These are phyloP conservation scores for Amphichorda felina DNA, from an alignment of 2,329 filamentous ascomycete genomes.

Conservation along the genomic window DNA sequence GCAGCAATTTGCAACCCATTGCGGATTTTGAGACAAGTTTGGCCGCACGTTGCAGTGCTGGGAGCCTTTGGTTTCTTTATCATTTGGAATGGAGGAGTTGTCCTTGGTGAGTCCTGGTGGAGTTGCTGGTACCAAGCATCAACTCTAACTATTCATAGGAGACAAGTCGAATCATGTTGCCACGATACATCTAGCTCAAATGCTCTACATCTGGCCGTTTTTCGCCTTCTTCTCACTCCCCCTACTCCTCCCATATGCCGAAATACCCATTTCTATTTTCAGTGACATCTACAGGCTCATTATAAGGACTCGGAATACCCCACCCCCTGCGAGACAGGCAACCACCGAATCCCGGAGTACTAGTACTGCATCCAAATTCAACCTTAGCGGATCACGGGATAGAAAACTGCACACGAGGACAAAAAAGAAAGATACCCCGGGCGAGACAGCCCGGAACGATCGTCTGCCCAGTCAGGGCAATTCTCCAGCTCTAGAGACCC, in stretches of 20 bases:
- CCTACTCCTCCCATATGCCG: constrained; percentile 44
- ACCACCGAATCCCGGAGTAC: background rate
- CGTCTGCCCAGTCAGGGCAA: background rate
- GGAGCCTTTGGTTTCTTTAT: constrained; percentile 63
- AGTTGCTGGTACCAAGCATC: background rate
- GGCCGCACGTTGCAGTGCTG: constrained; percentile 53
- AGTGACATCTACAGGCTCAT: no score
- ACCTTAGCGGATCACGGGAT: no score
- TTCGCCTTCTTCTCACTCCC: constrained; percentile 84
- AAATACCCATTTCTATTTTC: no score
- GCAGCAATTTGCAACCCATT: constrained; percentile 39
- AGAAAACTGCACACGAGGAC: no score
- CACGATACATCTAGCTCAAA: constrained; percentile 78
- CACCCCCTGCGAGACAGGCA: no score
- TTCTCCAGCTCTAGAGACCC: background rate
- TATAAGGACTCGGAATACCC: no score
- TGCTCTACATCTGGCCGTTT: constrained; percentile 92
- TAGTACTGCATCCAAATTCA: no score
- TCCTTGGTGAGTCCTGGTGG: constrained; percentile 53
- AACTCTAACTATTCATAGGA: constrained; percentile 31
- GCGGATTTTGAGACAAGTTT: constrained; percentile 33
- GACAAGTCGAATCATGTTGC: constrained; percentile 93
- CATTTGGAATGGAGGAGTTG: constrained; percentile 79
- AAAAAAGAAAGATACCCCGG: no score
- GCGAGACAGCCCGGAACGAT: background rate